Evolutionary conservation across 2,329 filamentous ascomycete genomes (phyloP).

Genomic region (Seiridium unicorne): DNA sequence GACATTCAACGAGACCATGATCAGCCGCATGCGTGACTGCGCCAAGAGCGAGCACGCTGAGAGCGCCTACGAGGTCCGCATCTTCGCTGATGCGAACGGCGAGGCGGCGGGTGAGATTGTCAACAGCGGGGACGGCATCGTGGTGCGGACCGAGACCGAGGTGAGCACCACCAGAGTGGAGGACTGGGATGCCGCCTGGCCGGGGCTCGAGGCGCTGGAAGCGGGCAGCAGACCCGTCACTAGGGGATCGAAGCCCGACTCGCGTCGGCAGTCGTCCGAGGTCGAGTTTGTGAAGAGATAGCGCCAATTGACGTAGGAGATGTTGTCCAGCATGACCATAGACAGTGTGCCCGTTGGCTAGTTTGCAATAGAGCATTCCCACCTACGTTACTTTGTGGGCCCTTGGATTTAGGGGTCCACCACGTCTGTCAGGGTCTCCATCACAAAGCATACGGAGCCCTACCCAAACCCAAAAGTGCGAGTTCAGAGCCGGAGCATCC

Average conservation of each 20-base stretch:
- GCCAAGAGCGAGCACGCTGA: not conserved
- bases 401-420: no score
- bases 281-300: not conserved
- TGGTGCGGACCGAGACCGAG: not conserved
- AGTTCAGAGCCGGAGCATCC: no score
- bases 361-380: not conserved
- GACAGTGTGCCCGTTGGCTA: not conserved
- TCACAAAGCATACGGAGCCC: no score
- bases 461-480: no score
- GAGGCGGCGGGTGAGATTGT: not conserved
- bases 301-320: not conserved
- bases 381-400: not conserved
- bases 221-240: not conserved
- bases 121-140: not conserved
- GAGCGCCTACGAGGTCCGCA: constrained; percentile 3
- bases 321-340: not conserved
- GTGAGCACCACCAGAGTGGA: not conserved
- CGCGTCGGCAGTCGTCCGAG: not conserved
- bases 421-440: no score
- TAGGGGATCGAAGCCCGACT: not conserved
- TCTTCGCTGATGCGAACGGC: not conserved
- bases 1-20: constrained; percentile 4
- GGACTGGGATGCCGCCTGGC: not conserved
- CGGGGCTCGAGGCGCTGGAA: not conserved
- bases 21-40: not conserved